Conservation (phyloP, 2,329 filamentous ascomycete species). For the Thyridium curvatum region DNA sequence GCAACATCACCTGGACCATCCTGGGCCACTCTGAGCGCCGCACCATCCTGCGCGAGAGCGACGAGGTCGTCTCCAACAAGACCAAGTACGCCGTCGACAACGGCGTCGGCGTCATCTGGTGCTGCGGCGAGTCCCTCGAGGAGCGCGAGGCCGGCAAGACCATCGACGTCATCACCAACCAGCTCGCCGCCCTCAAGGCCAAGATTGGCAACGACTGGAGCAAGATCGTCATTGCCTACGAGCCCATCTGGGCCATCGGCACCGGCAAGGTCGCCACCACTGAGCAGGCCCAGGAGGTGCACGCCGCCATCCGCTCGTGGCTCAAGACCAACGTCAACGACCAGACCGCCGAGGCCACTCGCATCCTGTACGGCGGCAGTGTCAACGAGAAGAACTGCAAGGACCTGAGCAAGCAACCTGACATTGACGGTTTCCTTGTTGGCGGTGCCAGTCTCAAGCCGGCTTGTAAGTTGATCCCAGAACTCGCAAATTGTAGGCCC, state of each 20-base stretch:
- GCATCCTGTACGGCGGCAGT: slow-evolving; percentile 93
- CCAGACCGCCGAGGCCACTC: slow-evolving; percentile 73
- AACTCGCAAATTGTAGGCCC: neutral
- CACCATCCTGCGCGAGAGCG: slow-evolving; percentile 79
- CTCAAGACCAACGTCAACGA: slow-evolving; percentile 71
- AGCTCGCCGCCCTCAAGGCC: slow-evolving; percentile 72
- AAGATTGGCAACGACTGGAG: slow-evolving; percentile 74
- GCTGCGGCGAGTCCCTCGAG: slow-evolving; percentile 93
- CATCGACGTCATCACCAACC: slow-evolving; percentile 75
- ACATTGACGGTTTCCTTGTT: slow-evolving; percentile 98
- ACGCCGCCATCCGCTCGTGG: slow-evolving; percentile 88
- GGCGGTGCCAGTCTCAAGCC: slow-evolving; percentile 96
- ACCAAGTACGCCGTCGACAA: slow-evolving; percentile 87
- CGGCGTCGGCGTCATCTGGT: slow-evolving; percentile 88
- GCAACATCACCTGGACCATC: slow-evolving; percentile 81
- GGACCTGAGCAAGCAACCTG: slow-evolving; percentile 83
- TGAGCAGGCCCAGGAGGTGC: slow-evolving; percentile 88
- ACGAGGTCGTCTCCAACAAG: slow-evolving; percentile 84
- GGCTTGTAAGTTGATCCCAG: slow-evolving; percentile 59
- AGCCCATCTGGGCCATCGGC: slow-evolving; percentile 95
- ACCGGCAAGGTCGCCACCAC: slow-evolving; percentile 90
- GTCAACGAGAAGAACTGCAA: slow-evolving; percentile 98
- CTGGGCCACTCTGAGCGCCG: slow-evolving; percentile 94
- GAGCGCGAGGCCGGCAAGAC: slow-evolving; percentile 83
- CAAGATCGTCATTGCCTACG: slow-evolving; percentile 95